Evolutionary conservation across 345 rosid species (phyloP).

Genomic region (Zanthoxylum bungeanum): DNA sequence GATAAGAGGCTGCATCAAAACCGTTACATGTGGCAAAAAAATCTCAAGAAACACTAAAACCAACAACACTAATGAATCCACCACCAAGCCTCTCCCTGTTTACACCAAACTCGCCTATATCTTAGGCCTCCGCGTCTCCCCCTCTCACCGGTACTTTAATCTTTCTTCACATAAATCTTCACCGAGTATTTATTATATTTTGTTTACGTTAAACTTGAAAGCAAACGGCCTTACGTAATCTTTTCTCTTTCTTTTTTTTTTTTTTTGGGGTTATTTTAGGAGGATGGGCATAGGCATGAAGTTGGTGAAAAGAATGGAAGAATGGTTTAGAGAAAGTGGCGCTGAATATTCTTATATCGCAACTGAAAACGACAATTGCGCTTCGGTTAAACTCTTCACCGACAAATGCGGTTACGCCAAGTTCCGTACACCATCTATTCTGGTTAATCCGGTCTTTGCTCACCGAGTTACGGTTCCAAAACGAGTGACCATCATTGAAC

Average conservation of each 20-base stretch:
- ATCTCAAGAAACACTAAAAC: conserved; percentile 29
- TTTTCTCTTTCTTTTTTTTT: neutral
- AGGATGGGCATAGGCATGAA: conserved; percentile 88
- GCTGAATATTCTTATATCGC: conserved; percentile 92
- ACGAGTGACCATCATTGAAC: conserved; percentile 44
- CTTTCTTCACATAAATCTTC: too few relatives aligned
- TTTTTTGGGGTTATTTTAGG: conserved; percentile 29
- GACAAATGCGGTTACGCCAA: conserved; percentile 82
- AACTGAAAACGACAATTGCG: conserved; percentile 83
- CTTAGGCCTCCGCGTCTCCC: conserved; percentile 90
- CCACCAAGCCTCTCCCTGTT: conserved; percentile 37
- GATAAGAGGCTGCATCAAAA: conserved; percentile 91
- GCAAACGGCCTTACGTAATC: too few relatives aligned
- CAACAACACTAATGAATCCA: conserved; percentile 14
- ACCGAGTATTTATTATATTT: too few relatives aligned
- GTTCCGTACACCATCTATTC: conserved; percentile 83
- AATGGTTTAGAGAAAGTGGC: conserved; percentile 78
- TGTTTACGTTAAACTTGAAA: too few relatives aligned
- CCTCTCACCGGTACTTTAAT: conserved; percentile 66
- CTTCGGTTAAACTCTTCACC: conserved; percentile 88
- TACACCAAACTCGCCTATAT: conserved; percentile 85
- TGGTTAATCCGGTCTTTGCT: conserved; percentile 91
- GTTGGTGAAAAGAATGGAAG: conserved; percentile 62
- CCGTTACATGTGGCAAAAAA: conserved; percentile 79
- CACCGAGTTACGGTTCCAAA: conserved; percentile 55